Percentiles rank a stretch among this genome's conserved stretches.
Conservation (phyloP, 495 filamentous ascomycete species). For the Penicillium crystallinum region DNA sequence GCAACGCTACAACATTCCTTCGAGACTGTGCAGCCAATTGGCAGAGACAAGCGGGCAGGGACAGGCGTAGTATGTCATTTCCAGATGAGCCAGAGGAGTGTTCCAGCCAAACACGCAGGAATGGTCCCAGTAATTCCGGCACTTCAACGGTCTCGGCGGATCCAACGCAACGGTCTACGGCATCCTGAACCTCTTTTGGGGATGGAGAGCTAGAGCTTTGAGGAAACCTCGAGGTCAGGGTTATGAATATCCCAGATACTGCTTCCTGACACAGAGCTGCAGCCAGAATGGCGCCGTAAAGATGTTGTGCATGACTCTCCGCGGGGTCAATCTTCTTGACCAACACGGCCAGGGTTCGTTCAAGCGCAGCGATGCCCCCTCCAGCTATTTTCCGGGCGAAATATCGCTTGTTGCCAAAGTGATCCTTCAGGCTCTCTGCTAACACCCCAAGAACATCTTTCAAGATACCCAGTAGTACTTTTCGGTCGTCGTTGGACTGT, state of each 20-base stretch:
- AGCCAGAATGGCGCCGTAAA: constrained; percentile 80
- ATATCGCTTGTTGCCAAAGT: constrained; percentile 82
- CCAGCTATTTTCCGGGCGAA: constrained; percentile 67
- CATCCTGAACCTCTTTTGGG: constrained; percentile 21
- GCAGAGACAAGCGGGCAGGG: constrained; percentile 37
- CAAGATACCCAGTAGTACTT: constrained; percentile 60
- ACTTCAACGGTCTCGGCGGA: constrained; percentile 40
- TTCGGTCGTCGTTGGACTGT: constrained; percentile 53
- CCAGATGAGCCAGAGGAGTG: constrained; percentile 24
- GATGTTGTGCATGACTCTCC: constrained; percentile 61
- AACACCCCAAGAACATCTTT: constrained; percentile 67
- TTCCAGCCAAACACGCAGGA: constrained; percentile 39
- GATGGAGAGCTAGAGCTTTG: constrained; percentile 7
- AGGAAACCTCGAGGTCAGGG: constrained; percentile 26
- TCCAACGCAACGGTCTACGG: constrained; percentile 34
- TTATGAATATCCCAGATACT: constrained; percentile 44
- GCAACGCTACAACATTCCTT: constrained; percentile 70
- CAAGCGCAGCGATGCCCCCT: constrained; percentile 73
- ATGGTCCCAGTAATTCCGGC: constrained; percentile 35
- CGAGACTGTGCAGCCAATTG: constrained; percentile 54
- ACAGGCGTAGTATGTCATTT: constrained; percentile 27
- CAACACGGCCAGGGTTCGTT: constrained; percentile 59
- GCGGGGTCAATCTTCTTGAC: constrained; percentile 47
- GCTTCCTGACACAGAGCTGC: constrained; percentile 76
- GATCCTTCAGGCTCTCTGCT: constrained; percentile 68